Base-by-base conservation (phyloP, 2,329 filamentous ascomycete species). In the Clarireedia paspali region DNA sequence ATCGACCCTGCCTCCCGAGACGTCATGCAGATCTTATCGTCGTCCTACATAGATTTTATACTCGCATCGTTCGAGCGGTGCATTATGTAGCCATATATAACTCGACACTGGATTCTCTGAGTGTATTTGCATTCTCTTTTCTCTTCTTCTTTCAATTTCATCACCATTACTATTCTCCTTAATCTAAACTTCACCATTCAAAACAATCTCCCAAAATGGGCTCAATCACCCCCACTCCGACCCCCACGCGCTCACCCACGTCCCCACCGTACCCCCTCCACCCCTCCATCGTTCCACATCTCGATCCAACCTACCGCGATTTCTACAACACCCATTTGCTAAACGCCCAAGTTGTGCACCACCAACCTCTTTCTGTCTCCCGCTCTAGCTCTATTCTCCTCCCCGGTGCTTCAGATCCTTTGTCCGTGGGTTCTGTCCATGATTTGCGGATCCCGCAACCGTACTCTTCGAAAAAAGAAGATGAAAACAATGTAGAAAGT, bases 281-380 rank as follows among this genome's bases (percentile, higher is more conserved):
- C 44, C 15, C 45, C 2, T 62, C 60, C n/a, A 53, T 68, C 6
- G 48, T 50, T 15, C 55, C 59, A 7, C 62, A 63, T 36, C 53
- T 67, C 6, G 61, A 67, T 36, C 62, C 64, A 5, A 45, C 44
- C 6, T 68, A 68, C 53, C 47, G 36, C 14, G 44, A 53, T 1
- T 68, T 66, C 46, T 67, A 67, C 57, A 64, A 67, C 45, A 53
- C 57, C 23, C 53, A 67, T 17, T 57, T 68, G 6, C 55, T 61
- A 42, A 45, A 67, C 30, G 59, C 62, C 17, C 65, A 66, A 53
- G 78, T 79, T 63, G 78, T 80, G 2, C 79, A 83, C 63, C 70
- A 75, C 14, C 79, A 80, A 56, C 77, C 79, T 1, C 70, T 83
- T 9, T 71, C 71, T 23, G 76, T 73, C 0, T 81, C 79, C 0